These are phyloP conservation scores for Hypoxylon fuscum DNA, from an alignment of 495 filamentous ascomycete species.

Conservation along the genomic window DNA sequence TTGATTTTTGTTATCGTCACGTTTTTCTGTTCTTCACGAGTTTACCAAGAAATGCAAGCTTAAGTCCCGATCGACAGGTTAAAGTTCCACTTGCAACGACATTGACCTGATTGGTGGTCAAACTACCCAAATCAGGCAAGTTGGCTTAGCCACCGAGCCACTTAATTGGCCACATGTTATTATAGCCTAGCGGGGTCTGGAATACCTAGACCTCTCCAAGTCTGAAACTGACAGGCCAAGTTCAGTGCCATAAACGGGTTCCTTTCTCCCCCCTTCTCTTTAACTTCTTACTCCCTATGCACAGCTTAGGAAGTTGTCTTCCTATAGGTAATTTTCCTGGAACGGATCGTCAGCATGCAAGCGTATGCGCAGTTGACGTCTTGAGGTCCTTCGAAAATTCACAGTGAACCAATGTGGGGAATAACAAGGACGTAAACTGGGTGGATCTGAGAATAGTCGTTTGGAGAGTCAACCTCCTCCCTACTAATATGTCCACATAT, in stretches of 20 bases:
- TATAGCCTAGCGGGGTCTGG: constrained; percentile 10
- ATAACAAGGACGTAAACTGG: neutral
- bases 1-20: neutral
- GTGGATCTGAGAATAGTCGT: constrained; percentile 11
- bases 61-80: constrained; percentile 12
- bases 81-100: constrained; percentile 3
- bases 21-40: neutral
- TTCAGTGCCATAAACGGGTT: constrained; percentile 17
- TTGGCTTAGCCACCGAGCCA: neutral
- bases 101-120: constrained; percentile 24
- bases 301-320: constrained; percentile 21
- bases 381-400: neutral
- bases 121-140: constrained; percentile 30
- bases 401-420: constrained; percentile 11
- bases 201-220: constrained; percentile 4
- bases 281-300: constrained; percentile 10
- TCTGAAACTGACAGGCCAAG: constrained; percentile 30
- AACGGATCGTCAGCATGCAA: constrained; percentile 19
- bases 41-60: neutral
- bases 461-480: constrained; percentile 19
- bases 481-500: neutral
- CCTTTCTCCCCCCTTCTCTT: constrained; percentile 1
- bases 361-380: neutral
- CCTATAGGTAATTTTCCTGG: constrained; percentile 20
- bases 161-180: constrained; percentile 20